phyloP scores from a whole-genome alignment of 495 filamentous ascomycete genomes.

The Penicillium chermesinum region DNA sequence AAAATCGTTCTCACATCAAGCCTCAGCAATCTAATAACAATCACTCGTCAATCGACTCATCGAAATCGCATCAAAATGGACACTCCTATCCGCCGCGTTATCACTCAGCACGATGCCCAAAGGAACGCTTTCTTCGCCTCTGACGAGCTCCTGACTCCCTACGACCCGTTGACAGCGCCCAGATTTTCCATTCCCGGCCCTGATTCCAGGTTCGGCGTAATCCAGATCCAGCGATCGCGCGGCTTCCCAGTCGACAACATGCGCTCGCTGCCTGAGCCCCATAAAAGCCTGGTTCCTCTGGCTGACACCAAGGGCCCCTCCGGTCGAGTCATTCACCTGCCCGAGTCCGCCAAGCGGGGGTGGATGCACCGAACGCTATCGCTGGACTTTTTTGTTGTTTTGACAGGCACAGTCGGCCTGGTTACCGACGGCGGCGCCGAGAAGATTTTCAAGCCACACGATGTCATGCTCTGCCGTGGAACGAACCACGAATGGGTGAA shows the following conservation, averaged over 20 bases:
- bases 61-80: no score
- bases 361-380: constrained; percentile 28
- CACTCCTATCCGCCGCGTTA: constrained; percentile 20
- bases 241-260: constrained; percentile 23
- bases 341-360: constrained; percentile 13
- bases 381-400: constrained; percentile 20
- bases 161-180: constrained; percentile 21
- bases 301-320: constrained; percentile 27
- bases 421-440: constrained; percentile 22
- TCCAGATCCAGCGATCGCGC: constrained; percentile 25
- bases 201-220: constrained; percentile 18
- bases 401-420: constrained; percentile 18
- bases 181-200: constrained; percentile 13
- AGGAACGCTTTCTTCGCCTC: constrained; percentile 21
- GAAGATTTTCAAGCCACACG: constrained; percentile 20
- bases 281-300: constrained; percentile 21
- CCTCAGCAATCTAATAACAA: no score
- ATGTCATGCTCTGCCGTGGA: constrained; percentile 23
- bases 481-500: constrained; percentile 29
- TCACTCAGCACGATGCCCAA: constrained; percentile 14
- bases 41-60: no score
- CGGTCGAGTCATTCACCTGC: constrained; percentile 20
- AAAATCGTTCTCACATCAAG: no score
- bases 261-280: constrained; percentile 14
- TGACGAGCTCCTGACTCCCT: constrained; percentile 19